Evolutionary conservation across 208 protist genomes (phyloP), one percentile per base, ranked within the genome.

Genomic region (Leishmania braziliensis): DNA sequence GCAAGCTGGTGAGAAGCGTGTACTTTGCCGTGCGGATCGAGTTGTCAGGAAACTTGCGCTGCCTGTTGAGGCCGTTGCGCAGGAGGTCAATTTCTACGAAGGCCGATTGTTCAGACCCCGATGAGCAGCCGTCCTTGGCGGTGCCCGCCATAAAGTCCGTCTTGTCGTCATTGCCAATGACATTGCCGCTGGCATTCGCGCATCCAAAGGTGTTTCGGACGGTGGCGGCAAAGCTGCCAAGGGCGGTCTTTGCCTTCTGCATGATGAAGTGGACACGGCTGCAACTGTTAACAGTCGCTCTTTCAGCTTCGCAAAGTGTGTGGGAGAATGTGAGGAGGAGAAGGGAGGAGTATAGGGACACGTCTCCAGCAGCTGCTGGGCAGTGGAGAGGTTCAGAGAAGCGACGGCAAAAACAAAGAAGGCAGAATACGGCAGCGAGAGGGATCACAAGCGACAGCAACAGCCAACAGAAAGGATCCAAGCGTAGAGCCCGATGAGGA

Each of bases 11-110:
- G 46, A 87, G 53, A 46, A 86, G 70, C 33, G 87, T 95, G 81
- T 97, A 97, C 80, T 95, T 93, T 10, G 91, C 83, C 10, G 92
- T 97, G 36, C 86, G 87, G 73, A 97, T 91, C 0, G 80, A 84
- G 76, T 97, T 97, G 56, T 85, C 83, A 0, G 88, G 92, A 78
- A 85, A 97, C 16, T 86, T 70, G 23, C 84, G 84, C 5, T 33
- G 29, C 12, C 77, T 82, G 66, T 95, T 95, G 16, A 89, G 36
- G 75, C 94, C 92, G 53, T 43, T 77, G 50, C 87, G 85, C 26
- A 95, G 80, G 23, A 95, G 53, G 77, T 93, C 83, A 2, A 95
- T 71, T 50, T 95, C 87, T 0, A 92, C 85, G 60, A 91, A 91
- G 39, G 83, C 54, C 54, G 36, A 12, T 14, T 16, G 62, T 29